These are phyloP conservation scores for Agastache rugosa DNA, from an alignment of 257 asterid species.

Conservation along the genomic window DNA sequence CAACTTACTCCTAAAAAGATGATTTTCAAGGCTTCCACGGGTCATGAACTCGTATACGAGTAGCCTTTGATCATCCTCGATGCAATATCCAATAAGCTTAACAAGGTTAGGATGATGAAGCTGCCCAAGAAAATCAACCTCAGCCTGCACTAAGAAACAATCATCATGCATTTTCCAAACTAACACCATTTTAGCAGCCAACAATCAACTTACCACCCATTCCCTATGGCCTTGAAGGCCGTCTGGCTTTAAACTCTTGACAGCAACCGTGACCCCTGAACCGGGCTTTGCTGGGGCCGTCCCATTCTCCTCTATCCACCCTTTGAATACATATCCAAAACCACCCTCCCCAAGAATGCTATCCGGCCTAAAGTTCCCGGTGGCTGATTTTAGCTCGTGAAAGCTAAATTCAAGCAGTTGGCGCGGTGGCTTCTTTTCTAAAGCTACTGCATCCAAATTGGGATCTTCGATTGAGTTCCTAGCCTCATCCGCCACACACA, in stretches of 20 bases:
- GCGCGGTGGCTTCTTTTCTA: conserved; percentile 51
- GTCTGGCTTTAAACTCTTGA: conserved; percentile 90
- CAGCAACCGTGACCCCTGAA: conserved; percentile 88
- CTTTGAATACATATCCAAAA: conserved; percentile 92
- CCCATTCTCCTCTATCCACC: conserved; percentile 98
- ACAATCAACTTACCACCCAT: conserved; percentile 91
- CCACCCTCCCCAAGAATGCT: conserved; percentile 99
- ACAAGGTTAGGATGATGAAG: conserved; percentile 95
- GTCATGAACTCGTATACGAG: conserved; percentile 96
- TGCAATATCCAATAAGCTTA: conserved; percentile 87
- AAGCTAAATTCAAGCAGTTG: conserved; percentile 77
- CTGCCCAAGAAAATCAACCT: conserved; percentile 92
- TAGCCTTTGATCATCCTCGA: conserved; percentile 92
- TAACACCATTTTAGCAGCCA: conserved; percentile 32
- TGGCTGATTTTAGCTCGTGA: conserved; percentile 88
- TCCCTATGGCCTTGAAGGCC: conserved; percentile 99
- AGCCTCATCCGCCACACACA: conserved; percentile 78
- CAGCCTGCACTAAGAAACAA: conserved; percentile 69
- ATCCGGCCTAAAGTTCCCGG: conserved; percentile 91
- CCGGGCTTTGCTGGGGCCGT: conserved; percentile 95
- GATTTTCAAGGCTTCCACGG: conserved; percentile 97
- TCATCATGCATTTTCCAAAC: conserved; percentile 28
- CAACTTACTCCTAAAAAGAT: conserved; percentile 87
- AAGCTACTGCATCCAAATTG: conserved; percentile 40
- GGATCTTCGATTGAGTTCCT: conserved; percentile 58